Percentiles rank a stretch among this genome's conserved stretches.
These are phyloP conservation scores for Cryomyces minteri DNA, from an alignment of 495 filamentous ascomycete species.

Conservation along the genomic window DNA sequence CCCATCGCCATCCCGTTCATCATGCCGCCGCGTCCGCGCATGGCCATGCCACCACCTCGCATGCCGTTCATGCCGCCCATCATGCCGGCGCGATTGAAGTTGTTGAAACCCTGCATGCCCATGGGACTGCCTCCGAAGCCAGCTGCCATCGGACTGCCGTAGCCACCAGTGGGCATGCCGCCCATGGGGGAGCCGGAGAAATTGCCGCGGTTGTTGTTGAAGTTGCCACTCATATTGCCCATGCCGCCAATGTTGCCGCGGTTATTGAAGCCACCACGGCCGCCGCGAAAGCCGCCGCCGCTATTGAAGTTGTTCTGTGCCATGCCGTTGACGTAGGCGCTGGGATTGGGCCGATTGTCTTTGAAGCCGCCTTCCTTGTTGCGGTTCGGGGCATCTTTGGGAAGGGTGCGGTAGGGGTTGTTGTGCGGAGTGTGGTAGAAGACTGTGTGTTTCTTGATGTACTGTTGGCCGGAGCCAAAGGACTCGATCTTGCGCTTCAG, in stretches of 20 bases:
- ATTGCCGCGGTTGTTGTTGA: conserved; percentile 28
- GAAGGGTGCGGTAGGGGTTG: conserved; percentile 83
- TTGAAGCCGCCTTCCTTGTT: conserved; percentile 34
- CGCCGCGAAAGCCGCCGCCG: conserved; percentile 15
- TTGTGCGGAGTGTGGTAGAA: conserved; percentile 56
- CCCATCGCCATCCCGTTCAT: conserved; percentile 8
- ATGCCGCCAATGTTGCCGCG: conserved; percentile 15
- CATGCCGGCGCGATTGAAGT: conserved; percentile 49
- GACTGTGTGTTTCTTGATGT: conserved; percentile 48
- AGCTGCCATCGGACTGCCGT: conserved; percentile 14
- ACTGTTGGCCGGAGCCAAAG: conserved; percentile 29
- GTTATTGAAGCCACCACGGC: conserved; percentile 12
- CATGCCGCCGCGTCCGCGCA: conserved; percentile 1
- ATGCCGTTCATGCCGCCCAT: conserved; percentile 47
- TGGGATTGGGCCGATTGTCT: conserved; percentile 22
- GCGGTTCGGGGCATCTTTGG: conserved; percentile 74
- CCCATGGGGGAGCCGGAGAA: conserved; percentile 21
- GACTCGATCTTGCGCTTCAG: conserved; percentile 66
- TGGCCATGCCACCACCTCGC: conserved; percentile 34
- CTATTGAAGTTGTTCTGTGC: conserved; percentile 17
- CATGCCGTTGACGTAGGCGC: conserved; percentile 22
- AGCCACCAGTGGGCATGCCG: conserved; percentile 6
- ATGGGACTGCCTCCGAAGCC: conserved; percentile 32
- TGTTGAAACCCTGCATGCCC: conserved; percentile 29
- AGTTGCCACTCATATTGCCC: conserved; percentile 15